Conservation (phyloP, 495 filamentous ascomycete species). For the Haplographium delicatum region DNA sequence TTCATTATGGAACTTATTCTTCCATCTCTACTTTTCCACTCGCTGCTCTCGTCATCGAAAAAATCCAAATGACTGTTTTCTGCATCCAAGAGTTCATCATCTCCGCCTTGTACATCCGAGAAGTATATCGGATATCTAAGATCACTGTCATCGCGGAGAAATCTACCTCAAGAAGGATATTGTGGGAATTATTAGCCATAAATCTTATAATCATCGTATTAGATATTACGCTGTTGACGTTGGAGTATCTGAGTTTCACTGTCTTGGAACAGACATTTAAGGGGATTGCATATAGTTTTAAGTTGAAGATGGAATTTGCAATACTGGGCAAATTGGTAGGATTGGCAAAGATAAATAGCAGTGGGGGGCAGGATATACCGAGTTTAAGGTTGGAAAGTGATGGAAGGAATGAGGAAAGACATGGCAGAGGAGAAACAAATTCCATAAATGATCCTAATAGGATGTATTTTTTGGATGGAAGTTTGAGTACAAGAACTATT, state of each 20-base stretch:
- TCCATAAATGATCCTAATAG: too few species aligned
- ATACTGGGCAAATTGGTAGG: too few species aligned
- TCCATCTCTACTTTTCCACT: conserved; percentile 45
- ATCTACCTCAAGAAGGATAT: conserved; percentile 16
- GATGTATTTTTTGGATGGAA: too few species aligned
- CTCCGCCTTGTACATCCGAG: conserved; percentile 53
- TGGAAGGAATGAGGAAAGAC: too few species aligned
- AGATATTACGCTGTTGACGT: conserved; percentile 41
- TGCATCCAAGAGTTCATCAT: conserved; percentile 53
- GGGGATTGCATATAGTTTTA: conserved; percentile 56
- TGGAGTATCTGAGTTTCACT: conserved; percentile 48
- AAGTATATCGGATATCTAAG: conserved; percentile 39
- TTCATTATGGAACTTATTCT: conserved; percentile 33
- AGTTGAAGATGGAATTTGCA: conserved; percentile 59
- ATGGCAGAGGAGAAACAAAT: too few species aligned
- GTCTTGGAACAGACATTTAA: conserved; percentile 53
- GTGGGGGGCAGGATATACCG: too few species aligned
- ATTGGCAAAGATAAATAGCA: too few species aligned
- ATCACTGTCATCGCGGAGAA: conserved; percentile 15
- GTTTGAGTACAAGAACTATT: too few species aligned
- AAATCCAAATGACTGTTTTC: conserved; percentile 52
- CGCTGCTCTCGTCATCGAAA: conserved; percentile 38
- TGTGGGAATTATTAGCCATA: conserved; percentile 47
- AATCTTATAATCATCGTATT: conserved; percentile 42
- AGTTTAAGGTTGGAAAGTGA: too few species aligned